These are phyloP conservation scores for Stenocarpella maydis DNA, from an alignment of 2,329 filamentous ascomycete species.

Conservation along the genomic window DNA sequence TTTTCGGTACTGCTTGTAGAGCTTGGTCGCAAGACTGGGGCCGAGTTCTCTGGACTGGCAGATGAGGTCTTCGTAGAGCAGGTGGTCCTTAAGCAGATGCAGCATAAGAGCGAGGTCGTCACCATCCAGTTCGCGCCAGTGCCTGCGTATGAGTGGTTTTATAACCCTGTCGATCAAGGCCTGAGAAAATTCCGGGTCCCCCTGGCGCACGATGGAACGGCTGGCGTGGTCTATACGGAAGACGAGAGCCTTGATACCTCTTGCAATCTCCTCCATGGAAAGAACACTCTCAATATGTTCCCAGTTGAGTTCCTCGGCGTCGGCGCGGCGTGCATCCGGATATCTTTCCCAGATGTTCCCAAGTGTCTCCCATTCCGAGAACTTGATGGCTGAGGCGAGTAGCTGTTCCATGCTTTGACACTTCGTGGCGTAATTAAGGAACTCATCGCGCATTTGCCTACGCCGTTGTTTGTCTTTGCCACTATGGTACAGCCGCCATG, in stretches of 20 bases:
- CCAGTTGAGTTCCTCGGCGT: conserved; percentile 24
- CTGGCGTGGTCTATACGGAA: conserved; percentile 2
- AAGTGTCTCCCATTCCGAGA: conserved; percentile 15
- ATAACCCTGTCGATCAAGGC: conserved; percentile 30
- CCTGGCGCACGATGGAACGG: not conserved
- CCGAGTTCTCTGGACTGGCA: conserved; percentile 40
- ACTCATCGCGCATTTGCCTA: conserved; percentile 8
- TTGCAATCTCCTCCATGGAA: conserved; percentile 12
- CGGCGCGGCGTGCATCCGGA: conserved; percentile 22
- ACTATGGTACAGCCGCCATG: conserved; percentile 29
- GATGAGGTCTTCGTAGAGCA: conserved; percentile 54
- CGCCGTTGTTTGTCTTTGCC: not conserved
- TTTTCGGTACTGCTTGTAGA: conserved; percentile 57
- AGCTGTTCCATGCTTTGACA: conserved; percentile 22
- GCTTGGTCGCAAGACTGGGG: conserved; percentile 46
- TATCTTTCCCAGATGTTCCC: conserved; percentile 29
- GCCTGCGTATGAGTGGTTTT: conserved; percentile 24
- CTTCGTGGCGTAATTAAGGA: conserved; percentile 29
- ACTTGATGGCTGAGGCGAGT: conserved; percentile 28
- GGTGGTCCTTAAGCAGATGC: conserved; percentile 47
- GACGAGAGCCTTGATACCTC: conserved; percentile 19
- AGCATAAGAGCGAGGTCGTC: conserved; percentile 50
- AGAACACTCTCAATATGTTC: conserved; percentile 15
- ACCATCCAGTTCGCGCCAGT: conserved; percentile 29
- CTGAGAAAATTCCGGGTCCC: conserved; percentile 15